Evolutionary conservation across 1,284 basidiomycete genomes (phyloP).

Genomic region (Cryptococcus wingfieldii): DNA sequence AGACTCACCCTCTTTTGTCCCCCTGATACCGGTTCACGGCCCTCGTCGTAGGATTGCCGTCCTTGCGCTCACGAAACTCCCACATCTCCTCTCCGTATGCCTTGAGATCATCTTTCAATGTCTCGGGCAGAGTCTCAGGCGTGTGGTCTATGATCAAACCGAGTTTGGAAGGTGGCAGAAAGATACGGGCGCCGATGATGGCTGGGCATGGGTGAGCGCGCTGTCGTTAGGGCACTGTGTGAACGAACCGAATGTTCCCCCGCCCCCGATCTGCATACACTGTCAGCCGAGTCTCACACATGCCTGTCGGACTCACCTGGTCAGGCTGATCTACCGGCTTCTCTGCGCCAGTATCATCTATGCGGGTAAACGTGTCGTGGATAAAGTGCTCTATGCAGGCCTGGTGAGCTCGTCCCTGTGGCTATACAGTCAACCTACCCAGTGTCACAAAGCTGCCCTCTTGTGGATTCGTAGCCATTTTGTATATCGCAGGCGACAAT

Average conservation of each 20-base stretch:
- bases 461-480: not conserved
- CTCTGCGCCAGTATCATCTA: constrained; percentile 34
- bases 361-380: constrained; percentile 41
- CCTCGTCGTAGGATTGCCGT: constrained; percentile 34
- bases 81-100: constrained; percentile 47
- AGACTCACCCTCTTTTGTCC: constrained; percentile 31
- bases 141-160: constrained; percentile 43
- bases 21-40: constrained; percentile 40
- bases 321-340: constrained; percentile 28
- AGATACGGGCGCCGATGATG: constrained; percentile 42
- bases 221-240: not conserved
- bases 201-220: constrained; percentile 16
- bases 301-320: constrained; percentile 26
- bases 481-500: not conserved
- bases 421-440: not conserved
- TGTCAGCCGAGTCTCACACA: not conserved
- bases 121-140: constrained; percentile 20
- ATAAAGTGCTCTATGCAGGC: constrained; percentile 36
- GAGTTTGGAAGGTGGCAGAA: constrained; percentile 31
- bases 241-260: constrained; percentile 42
- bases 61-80: constrained; percentile 25
- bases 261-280: constrained; percentile 40
- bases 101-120: constrained; percentile 23
- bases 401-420: not conserved
- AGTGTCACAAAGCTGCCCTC: not conserved